Evolutionary conservation across 305 asterid species (phyloP).

Genomic region (Rubia balearica): DNA sequence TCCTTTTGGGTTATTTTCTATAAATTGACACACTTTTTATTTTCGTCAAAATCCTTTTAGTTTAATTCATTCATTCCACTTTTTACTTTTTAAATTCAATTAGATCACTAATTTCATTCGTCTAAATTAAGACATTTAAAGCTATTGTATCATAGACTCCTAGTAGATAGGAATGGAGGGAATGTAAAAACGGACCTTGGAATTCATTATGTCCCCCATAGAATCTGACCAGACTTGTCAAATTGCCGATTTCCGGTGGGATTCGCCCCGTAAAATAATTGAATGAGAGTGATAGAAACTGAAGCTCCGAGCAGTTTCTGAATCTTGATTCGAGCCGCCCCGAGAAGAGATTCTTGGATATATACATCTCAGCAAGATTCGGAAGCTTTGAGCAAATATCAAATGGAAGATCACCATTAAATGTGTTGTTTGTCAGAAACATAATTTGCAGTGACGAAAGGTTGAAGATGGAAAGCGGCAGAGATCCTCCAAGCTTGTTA

Average conservation of each 20-base stretch:
- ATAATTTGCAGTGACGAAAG: slow-evolving; percentile 7
- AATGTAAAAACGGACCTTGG: neutral
- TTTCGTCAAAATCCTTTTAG: too few relatives aligned
- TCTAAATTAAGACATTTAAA: too few relatives aligned
- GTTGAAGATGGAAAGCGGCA: slow-evolving; percentile 12
- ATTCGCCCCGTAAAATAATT: neutral
- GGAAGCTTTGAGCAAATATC: neutral
- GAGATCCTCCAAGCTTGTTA: slow-evolving; percentile 15
- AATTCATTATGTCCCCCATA: neutral
- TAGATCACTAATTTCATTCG: neutral
- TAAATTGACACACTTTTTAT: too few relatives aligned
- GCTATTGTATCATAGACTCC: too few relatives aligned
- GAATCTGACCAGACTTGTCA: neutral
- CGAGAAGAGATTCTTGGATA: neutral
- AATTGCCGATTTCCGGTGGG: neutral
- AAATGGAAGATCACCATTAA: neutral
- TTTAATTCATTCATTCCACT: too few relatives aligned
- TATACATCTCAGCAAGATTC: neutral
- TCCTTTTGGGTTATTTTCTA: too few relatives aligned
- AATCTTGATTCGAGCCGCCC: neutral
- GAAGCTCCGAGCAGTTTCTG: neutral
- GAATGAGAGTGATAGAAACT: neutral
- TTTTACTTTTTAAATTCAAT: too few relatives aligned
- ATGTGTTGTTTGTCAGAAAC: neutral
- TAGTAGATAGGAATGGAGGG: too few relatives aligned